A percentile compares a stretch with the other conserved stretches of the same genome.
These are phyloP conservation scores for Trametes polyzona DNA, from an alignment of 1,284 basidiomycete species.

Conservation along the genomic window DNA sequence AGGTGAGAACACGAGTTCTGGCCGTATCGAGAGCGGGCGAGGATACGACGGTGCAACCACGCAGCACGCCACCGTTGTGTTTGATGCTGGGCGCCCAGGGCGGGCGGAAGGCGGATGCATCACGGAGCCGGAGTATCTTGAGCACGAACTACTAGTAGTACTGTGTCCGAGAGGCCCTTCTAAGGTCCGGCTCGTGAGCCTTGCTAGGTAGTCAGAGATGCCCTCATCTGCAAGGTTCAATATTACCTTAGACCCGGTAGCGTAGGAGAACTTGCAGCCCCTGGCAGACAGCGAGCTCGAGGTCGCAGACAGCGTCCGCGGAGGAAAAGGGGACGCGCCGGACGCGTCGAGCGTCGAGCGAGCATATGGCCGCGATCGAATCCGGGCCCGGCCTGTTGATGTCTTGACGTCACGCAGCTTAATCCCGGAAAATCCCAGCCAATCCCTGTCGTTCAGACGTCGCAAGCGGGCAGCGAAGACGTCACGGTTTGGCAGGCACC, in stretches of 20 bases:
- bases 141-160: no score
- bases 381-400: not conserved
- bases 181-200: no score
- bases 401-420: not conserved
- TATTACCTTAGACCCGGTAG: no score
- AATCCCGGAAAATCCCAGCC: slow-evolving; percentile 1
- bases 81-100: not conserved
- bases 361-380: not conserved
- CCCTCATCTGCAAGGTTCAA: not conserved
- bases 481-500: slow-evolving; percentile 1
- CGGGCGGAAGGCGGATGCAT: not conserved
- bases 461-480: not conserved
- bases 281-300: not conserved
- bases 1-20: no score
- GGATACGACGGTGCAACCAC: no score
- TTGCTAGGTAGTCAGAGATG: not conserved
- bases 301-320: not conserved
- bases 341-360: not conserved
- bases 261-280: not conserved
- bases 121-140: not conserved
- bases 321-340: not conserved
- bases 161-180: not conserved
- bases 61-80: not conserved
- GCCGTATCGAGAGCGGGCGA: no score
- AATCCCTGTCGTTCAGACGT: not conserved